These are phyloP conservation scores for Hypoxylon sp. DNA, from an alignment of 2,329 filamentous ascomycete genomes.

Conservation along the genomic window DNA sequence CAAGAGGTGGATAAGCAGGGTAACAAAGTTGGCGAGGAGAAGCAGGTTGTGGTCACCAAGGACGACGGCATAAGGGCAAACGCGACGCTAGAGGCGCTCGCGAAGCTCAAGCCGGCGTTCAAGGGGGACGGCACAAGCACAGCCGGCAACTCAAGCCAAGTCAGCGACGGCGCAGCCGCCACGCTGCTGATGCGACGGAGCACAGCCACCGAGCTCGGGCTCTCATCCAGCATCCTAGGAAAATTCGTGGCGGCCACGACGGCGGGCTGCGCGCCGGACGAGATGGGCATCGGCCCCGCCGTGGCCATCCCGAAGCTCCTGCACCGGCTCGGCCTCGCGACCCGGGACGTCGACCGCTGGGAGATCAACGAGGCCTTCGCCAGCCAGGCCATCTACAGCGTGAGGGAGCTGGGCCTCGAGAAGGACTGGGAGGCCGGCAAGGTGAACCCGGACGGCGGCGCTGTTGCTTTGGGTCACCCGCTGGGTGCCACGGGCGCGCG, in stretches of 20 bases:
- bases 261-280: constrained; percentile 82
- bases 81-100: constrained; percentile 74
- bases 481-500: constrained; percentile 87
- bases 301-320: constrained; percentile 86
- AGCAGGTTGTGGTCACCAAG: constrained; percentile 71
- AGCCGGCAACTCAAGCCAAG: constrained; percentile 86
- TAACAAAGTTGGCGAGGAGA: constrained; percentile 61
- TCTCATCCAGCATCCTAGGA: constrained; percentile 75
- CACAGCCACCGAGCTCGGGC: constrained; percentile 77
- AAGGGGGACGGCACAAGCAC: constrained; percentile 77
- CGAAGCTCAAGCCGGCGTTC: constrained; percentile 87
- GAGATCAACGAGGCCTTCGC: constrained; percentile 91
- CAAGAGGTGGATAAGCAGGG: constrained; percentile 70
- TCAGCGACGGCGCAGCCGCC: constrained; percentile 88
- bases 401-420: constrained; percentile 74
- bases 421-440: constrained; percentile 67
- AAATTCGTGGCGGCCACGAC: constrained; percentile 82
- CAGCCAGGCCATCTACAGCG: constrained; percentile 73
- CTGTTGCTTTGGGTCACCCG: constrained; percentile 93
- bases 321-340: constrained; percentile 70
- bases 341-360: constrained; percentile 81
- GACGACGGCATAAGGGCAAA: constrained; percentile 85
- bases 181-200: constrained; percentile 85
- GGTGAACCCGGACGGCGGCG: constrained; percentile 92
- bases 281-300: constrained; percentile 93